phyloP scores from a whole-genome alignment of 2,329 filamentous ascomycete species.

The Cladosporium austrohemisphaericum region DNA sequence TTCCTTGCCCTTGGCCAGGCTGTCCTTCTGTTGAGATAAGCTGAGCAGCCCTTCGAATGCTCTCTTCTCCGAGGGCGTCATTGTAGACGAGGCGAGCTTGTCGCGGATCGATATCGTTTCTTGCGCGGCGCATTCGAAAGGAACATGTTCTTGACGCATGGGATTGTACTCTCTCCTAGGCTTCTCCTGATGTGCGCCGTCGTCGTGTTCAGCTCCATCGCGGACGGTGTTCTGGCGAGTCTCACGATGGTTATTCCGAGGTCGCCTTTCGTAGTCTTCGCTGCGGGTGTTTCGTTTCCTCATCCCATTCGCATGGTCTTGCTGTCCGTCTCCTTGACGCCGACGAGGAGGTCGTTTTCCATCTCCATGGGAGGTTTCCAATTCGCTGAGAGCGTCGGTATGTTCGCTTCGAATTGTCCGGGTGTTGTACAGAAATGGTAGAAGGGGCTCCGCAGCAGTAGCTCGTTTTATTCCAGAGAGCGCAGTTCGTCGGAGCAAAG shows the following conservation, averaged over 20 bases:
- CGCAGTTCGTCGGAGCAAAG: background rate
- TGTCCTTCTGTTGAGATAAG: background rate
- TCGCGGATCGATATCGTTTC: conserved; percentile 1
- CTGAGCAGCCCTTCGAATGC: conserved; percentile 12
- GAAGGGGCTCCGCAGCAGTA: conserved; percentile 6
- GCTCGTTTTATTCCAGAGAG: background rate
- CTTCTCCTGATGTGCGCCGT: background rate
- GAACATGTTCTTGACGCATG: conserved; percentile 2
- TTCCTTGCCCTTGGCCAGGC: background rate
- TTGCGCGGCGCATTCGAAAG: conserved; percentile 8
- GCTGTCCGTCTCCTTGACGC: no score
- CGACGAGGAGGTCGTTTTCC: no score
- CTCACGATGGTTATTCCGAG: background rate
- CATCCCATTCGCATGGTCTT: background rate
- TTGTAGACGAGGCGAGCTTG: conserved; percentile 1
- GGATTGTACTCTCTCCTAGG: background rate
- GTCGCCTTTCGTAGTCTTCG: no score
- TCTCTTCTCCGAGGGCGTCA: conserved; percentile 12
- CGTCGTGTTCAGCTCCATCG: no score
- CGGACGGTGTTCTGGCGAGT: background rate
- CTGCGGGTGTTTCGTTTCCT: no score
- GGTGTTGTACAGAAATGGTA: conserved; percentile 14
- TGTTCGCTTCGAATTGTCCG: conserved; percentile 1
- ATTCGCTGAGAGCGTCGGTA: conserved; percentile 8
- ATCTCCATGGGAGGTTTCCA: no score